phyloP scores from a whole-genome alignment of 768 basidiomycete species.

The Lactarius sanguifluus region DNA sequence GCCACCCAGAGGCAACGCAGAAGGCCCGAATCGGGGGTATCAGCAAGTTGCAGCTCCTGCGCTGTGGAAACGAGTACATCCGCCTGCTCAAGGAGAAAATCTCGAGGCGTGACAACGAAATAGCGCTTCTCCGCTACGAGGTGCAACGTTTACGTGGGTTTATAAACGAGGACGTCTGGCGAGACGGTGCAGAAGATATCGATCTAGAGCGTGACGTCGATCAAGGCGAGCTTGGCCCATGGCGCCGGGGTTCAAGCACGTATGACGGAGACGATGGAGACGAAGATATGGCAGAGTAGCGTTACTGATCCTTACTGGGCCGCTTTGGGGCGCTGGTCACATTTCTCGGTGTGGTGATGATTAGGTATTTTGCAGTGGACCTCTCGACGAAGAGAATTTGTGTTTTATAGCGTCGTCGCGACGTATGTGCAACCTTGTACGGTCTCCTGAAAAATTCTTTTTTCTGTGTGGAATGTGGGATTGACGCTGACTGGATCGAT shows the following conservation, averaged over 20 bases:
- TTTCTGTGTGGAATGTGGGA: background rate
- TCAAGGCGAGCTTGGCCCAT: conserved; percentile 44
- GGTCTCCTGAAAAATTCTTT: conserved; percentile 2
- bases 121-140: conserved; percentile 63
- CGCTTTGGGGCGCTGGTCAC: background rate
- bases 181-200: conserved; percentile 39
- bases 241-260: conserved; percentile 29
- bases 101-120: conserved; percentile 78
- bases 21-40: conserved; percentile 94
- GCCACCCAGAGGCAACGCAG: conserved; percentile 77
- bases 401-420: conserved; percentile 20
- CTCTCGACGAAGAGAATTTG: conserved; percentile 6
- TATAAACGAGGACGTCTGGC: conserved; percentile 37
- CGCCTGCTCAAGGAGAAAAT: conserved; percentile 72
- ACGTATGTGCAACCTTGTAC: conserved; percentile 21
- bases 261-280: conserved; percentile 28
- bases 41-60: conserved; percentile 87
- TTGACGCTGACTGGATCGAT: conserved; percentile 7
- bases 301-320: conserved; percentile 13
- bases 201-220: conserved; percentile 64
- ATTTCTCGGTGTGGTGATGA: conserved; percentile 6
- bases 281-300: conserved; percentile 24
- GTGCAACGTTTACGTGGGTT: conserved; percentile 54
- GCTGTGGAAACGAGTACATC: conserved; percentile 90
- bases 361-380: conserved; percentile 16